Base-by-base conservation (phyloP, 2,329 filamentous ascomycete species). In the Ceratocystiopsis sp. region DNA sequence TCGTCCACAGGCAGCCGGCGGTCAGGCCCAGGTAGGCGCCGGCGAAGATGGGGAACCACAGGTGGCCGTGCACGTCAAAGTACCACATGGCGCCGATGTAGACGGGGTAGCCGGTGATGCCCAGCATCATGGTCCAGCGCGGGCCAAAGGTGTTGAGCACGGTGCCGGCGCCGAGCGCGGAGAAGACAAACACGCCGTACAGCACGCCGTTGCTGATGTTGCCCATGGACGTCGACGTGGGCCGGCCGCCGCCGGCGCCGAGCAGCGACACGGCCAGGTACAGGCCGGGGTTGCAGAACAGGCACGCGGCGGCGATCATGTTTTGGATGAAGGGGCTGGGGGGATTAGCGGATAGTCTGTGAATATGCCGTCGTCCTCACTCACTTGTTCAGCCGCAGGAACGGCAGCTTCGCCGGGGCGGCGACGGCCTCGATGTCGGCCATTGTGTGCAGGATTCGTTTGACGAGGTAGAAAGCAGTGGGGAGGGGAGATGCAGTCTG, bases 41-140 rank as follows among this genome's bases (percentile, higher is more conserved):
- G 1, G 52, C 48, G 14, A 50, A 50, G 18, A 52, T 49, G 3
- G 55, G 55, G 42, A 49, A 55, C 17, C 46, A 52, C 6, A 46
- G 33, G 21, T 52, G 45, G 7, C 54, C 55, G 4, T 49, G 46
- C 11, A 49, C 42, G 25, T 55, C 54, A 40, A 54, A 56, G 37
- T 56, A 56, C 55, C 53, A 56, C 8, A 57, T 45, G 3, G 48
- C 46, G 5, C 53, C 53, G 13, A 57, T 50, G 37, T 57, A 57
- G 15, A 57, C 17, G 21, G 54, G 49, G 37, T 57, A 57, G 21
- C 47, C 48, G 2, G 46, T 40, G 8, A 56, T 51, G 35, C 55
- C 55, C 35, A 53, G 40, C 37, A 42, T 37, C 41, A 42, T 41
- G 12, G 44, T 42, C 19, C 34, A 21, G 7, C 47, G 51, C 11